phyloP scores from a whole-genome alignment of 495 filamentous ascomycete species.

The Aspergillus sparsus region DNA sequence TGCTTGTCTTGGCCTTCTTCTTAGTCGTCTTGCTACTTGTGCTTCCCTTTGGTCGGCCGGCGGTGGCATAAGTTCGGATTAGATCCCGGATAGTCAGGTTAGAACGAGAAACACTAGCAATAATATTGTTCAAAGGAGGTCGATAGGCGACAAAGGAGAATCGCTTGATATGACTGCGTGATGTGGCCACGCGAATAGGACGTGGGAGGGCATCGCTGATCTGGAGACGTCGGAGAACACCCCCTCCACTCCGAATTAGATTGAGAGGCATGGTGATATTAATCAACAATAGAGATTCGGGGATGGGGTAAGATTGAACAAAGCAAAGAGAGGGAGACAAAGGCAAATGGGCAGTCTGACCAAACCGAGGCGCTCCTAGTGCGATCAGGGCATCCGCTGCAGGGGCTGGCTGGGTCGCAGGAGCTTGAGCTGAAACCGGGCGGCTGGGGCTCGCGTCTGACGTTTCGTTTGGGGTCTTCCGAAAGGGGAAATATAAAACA shows the following conservation, averaged over 20 bases:
- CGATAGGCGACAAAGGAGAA: slow-evolving; percentile 27
- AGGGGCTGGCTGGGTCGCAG: slow-evolving; percentile 21
- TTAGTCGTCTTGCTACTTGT: slow-evolving; percentile 27
- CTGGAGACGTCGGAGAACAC: slow-evolving; percentile 34
- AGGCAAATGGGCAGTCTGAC: slow-evolving; percentile 9
- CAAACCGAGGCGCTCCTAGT: slow-evolving; percentile 17
- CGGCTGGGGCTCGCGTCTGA: slow-evolving; percentile 31
- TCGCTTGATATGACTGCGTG: slow-evolving; percentile 34
- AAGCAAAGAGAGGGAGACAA: slow-evolving; percentile 1
- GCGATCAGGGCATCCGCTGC: slow-evolving; percentile 13
- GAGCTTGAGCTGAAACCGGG: slow-evolving; percentile 36
- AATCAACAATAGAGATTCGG: not conserved
- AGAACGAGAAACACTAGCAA: slow-evolving; percentile 11
- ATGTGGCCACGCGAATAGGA: slow-evolving; percentile 29
- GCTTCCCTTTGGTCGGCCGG: slow-evolving; percentile 26
- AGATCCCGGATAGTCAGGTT: slow-evolving; percentile 13
- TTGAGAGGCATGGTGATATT: slow-evolving; percentile 36
- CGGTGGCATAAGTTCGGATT: slow-evolving; percentile 36
- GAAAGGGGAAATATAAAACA: slow-evolving; percentile 28
- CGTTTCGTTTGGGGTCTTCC: slow-evolving; percentile 32
- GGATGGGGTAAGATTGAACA: not conserved
- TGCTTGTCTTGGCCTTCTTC: slow-evolving; percentile 22
- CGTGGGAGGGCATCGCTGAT: slow-evolving; percentile 29
- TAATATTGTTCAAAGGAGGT: slow-evolving; percentile 14
- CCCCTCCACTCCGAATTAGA: slow-evolving; percentile 30